Percentiles rank a stretch among this genome's conserved stretches.
phyloP scores from a whole-genome alignment of 768 basidiomycete genomes.

The Kwoniella dendrophila region DNA sequence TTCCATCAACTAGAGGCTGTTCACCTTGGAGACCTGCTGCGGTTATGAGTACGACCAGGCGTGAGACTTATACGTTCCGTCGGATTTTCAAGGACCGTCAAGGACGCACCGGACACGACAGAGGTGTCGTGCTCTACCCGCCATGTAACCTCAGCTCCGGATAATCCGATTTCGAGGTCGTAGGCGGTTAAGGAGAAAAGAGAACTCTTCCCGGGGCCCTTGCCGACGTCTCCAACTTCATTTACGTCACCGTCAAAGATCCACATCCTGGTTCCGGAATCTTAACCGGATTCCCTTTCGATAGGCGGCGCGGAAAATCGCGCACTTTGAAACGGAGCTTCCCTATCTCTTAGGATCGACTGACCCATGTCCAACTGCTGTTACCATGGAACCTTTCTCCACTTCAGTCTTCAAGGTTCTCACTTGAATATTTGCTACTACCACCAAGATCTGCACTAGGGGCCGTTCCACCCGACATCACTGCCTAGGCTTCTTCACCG shows the following conservation, averaged over 20 bases:
- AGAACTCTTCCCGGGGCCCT: constrained; percentile 76
- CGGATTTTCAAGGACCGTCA: constrained; percentile 80
- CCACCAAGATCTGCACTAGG: constrained; percentile 85
- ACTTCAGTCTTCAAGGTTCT: constrained; percentile 85
- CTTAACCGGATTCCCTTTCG: constrained; percentile 78
- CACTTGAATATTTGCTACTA: constrained; percentile 87
- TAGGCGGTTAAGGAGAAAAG: constrained; percentile 76
- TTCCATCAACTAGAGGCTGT: constrained; percentile 79
- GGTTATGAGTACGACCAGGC: constrained; percentile 74
- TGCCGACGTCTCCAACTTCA: constrained; percentile 66
- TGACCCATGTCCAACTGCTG: constrained; percentile 84
- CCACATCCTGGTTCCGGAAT: constrained; percentile 74
- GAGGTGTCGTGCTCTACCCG: constrained; percentile 72
- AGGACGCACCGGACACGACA: constrained; percentile 73
- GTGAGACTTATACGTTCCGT: constrained; percentile 71
- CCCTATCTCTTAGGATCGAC: constrained; percentile 80
- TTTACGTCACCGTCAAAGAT: constrained; percentile 66
- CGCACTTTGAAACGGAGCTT: constrained; percentile 71
- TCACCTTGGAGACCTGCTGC: constrained; percentile 77
- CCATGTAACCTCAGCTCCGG: constrained; percentile 73
- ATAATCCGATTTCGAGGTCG: constrained; percentile 74
- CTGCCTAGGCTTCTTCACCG: constrained; percentile 76
- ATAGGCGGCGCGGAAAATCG: constrained; percentile 68
- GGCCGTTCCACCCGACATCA: constrained; percentile 73
- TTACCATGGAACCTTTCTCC: constrained; percentile 86